Evolutionary conservation across 2,329 filamentous ascomycete genomes (phyloP).

Genomic region (Lecanoromycetidae sp.): DNA sequence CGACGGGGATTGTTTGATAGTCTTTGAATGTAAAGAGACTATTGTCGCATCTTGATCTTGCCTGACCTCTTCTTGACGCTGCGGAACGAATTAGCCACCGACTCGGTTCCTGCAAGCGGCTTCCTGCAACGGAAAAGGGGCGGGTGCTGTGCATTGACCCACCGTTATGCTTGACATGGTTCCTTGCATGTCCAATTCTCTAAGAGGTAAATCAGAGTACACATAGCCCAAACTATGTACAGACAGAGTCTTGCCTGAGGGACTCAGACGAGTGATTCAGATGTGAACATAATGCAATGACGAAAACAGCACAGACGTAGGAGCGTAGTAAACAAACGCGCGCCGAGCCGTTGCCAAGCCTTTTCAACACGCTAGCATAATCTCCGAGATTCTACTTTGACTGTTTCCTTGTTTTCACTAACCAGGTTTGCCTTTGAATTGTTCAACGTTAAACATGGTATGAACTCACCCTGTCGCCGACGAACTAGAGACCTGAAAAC

Average conservation of each 20-base stretch:
- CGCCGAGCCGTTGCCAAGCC: slow-evolving; percentile 9
- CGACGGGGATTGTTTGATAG: neutral
- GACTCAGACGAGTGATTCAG: neutral
- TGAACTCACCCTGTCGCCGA: no score
- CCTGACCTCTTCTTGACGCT: neutral
- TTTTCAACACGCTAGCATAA: no score
- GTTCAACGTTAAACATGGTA: no score
- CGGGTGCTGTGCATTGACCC: neutral
- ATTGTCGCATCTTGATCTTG: neutral
- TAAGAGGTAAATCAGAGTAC: neutral
- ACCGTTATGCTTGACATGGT: neutral
- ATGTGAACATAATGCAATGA: neutral
- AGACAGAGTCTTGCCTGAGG: neutral
- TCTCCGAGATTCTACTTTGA: no score
- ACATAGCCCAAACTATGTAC: neutral
- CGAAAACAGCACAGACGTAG: neutral
- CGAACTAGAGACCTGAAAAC: no score
- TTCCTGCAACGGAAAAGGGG: neutral
- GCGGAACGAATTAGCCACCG: neutral
- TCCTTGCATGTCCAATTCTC: neutral
- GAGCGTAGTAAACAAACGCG: slow-evolving; percentile 4
- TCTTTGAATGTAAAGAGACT: neutral
- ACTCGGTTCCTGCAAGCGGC: neutral
- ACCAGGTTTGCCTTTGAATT: no score
- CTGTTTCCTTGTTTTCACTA: no score